Conservation (phyloP, 2,329 filamentous ascomycete species). For the Fusarium sp. region DNA sequence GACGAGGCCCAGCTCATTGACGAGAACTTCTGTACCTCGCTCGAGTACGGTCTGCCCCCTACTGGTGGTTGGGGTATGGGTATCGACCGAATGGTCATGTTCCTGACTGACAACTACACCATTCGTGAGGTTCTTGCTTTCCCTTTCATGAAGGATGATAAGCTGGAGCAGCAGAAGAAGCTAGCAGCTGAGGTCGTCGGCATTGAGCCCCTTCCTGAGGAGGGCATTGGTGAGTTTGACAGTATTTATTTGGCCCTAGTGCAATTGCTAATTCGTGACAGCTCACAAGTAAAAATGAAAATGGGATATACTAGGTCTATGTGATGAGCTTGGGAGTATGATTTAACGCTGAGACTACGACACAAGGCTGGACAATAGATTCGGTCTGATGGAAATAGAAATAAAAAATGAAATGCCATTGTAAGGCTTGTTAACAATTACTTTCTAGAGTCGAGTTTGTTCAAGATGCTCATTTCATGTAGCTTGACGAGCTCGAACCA, state of each 20-base stretch:
- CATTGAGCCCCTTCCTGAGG: slow-evolving; percentile 48
- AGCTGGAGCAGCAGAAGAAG: slow-evolving; percentile 68
- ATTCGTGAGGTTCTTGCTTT: slow-evolving; percentile 98
- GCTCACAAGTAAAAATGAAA: slow-evolving; percentile 47
- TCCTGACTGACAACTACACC: slow-evolving; percentile 91
- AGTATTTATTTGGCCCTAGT: not conserved
- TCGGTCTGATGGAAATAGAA: slow-evolving; percentile 30
- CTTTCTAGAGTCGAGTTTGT: slow-evolving; percentile 40
- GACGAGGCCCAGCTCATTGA: slow-evolving; percentile 97
- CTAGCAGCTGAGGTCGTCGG: slow-evolving; percentile 52
- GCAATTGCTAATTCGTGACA: slow-evolving; percentile 30
- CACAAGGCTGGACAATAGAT: slow-evolving; percentile 16
- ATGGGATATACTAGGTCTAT: slow-evolving; percentile 3
- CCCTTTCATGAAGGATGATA: slow-evolving; percentile 92
- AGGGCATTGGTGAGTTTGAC: slow-evolving; percentile 48
- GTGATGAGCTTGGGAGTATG: slow-evolving; percentile 25
- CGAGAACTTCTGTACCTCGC: slow-evolving; percentile 91
- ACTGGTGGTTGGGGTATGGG: slow-evolving; percentile 98
- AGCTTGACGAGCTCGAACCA: slow-evolving; percentile 21
- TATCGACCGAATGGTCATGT: slow-evolving; percentile 95
- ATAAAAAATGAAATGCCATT: slow-evolving; percentile 27
- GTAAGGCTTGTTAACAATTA: slow-evolving; percentile 28
- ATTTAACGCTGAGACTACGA: slow-evolving; percentile 48
- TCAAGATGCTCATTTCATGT: slow-evolving; percentile 20
- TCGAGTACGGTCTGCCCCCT: slow-evolving; percentile 92